These are phyloP conservation scores for Xylaria polymorpha DNA, from an alignment of 2,329 filamentous ascomycete species.

Conservation along the genomic window DNA sequence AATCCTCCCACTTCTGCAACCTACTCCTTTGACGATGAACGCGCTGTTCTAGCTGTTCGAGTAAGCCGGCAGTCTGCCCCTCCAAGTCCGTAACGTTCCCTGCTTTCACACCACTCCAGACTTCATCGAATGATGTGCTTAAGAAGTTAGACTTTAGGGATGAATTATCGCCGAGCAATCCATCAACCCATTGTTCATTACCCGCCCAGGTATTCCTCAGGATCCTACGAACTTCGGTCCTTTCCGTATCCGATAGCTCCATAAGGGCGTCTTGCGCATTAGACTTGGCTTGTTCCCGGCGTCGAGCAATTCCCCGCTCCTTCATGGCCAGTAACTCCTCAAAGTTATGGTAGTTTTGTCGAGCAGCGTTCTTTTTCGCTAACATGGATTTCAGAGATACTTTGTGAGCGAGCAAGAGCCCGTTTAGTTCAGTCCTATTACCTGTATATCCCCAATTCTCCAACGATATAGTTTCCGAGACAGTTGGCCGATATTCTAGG, in stretches of 20 bases:
- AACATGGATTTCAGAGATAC: slow-evolving; percentile 71
- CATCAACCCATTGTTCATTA: slow-evolving; percentile 77
- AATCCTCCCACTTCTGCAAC: slow-evolving; percentile 79
- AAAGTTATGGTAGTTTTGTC: slow-evolving; percentile 71
- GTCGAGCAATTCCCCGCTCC: slow-evolving; percentile 65
- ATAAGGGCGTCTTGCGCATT: slow-evolving; percentile 44
- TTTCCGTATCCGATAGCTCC: slow-evolving; percentile 57
- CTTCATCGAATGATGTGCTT: slow-evolving; percentile 72
- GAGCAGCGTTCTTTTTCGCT: slow-evolving; percentile 68
- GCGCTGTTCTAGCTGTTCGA: slow-evolving; percentile 78
- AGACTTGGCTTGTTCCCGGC: slow-evolving; percentile 60
- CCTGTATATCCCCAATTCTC: slow-evolving; percentile 69
- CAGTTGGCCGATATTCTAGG: slow-evolving; percentile 55
- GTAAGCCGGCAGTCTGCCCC: slow-evolving; percentile 61
- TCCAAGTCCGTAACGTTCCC: slow-evolving; percentile 69
- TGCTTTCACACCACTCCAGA: slow-evolving; percentile 76
- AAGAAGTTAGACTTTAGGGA: slow-evolving; percentile 72
- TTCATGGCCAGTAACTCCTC: slow-evolving; percentile 72
- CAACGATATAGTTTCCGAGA: slow-evolving; percentile 66
- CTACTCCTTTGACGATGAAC: slow-evolving; percentile 75
- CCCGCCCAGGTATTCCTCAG: slow-evolving; percentile 83
- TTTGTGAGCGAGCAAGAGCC: slow-evolving; percentile 79
- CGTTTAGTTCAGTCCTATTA: slow-evolving; percentile 67
- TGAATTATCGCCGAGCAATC: slow-evolving; percentile 72
- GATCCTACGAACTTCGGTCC: slow-evolving; percentile 66